These are phyloP conservation scores for Entomortierella chlamydospora DNA, from an alignment of 192 early-diverging fungal species.

Conservation along the genomic window DNA sequence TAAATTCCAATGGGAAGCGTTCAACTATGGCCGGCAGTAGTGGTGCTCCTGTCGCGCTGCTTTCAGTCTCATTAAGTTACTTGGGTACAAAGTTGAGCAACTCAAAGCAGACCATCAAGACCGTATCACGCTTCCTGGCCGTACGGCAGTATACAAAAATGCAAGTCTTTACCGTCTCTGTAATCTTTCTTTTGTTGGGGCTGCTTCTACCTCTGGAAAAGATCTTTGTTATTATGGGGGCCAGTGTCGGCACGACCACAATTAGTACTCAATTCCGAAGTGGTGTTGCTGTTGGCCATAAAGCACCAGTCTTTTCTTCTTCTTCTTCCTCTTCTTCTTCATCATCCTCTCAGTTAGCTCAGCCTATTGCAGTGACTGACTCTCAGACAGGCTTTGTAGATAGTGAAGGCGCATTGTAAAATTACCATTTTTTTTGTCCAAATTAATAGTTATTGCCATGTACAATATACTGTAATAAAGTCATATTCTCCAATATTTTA, in stretches of 20 bases:
- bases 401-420: constrained; percentile 20
- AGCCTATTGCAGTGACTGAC: constrained; percentile 17
- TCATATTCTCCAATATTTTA: too few species aligned
- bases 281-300: constrained; percentile 5
- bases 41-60: constrained; percentile 1
- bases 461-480: too few species aligned
- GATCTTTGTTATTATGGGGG: constrained; percentile 17
- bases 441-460: background rate
- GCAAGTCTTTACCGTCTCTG: constrained; percentile 55
- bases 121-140: constrained; percentile 31
- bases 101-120: constrained; percentile 33
- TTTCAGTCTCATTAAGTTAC: constrained; percentile 7
- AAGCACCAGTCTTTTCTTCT: constrained; percentile 1
- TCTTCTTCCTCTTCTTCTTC: constrained; percentile 1
- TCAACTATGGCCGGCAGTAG: too few species aligned
- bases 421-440: background rate
- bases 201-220: constrained; percentile 56
- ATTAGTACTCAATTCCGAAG: constrained; percentile 10
- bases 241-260: background rate
- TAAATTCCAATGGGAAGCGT: background rate
- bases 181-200: constrained; percentile 54
- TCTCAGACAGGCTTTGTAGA: background rate
- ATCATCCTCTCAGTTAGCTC: background rate
- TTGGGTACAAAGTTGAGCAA: constrained; percentile 29
- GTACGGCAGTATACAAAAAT: constrained; percentile 56